phyloP scores from a whole-genome alignment of 2,329 filamentous ascomycete genomes.

The Fusarium caatingaense region DNA sequence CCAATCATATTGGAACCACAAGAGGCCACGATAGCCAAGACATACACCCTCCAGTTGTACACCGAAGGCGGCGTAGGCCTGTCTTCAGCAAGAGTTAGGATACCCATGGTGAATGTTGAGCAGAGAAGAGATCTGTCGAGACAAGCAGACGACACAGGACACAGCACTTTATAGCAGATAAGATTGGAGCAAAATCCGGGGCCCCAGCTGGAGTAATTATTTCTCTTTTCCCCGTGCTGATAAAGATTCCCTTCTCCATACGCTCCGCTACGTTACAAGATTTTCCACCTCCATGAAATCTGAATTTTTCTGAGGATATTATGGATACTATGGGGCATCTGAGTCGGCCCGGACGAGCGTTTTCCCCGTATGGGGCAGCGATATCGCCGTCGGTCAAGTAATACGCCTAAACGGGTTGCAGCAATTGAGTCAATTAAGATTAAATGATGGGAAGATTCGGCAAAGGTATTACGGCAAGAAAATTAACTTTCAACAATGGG shows the following conservation, averaged over 20 bases:
- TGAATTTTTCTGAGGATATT: slow-evolving; percentile 4
- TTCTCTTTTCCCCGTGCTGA: slow-evolving; percentile 12
- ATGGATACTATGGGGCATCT: slow-evolving; percentile 20
- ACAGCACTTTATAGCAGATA: slow-evolving; percentile 13
- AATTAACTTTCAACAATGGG: background rate
- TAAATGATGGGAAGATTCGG: slow-evolving; percentile 10
- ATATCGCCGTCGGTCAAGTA: slow-evolving; percentile 1
- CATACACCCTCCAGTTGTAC: slow-evolving; percentile 53
- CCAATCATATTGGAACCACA: slow-evolving; percentile 56
- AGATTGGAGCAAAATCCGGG: slow-evolving; percentile 18
- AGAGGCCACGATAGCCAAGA: slow-evolving; percentile 51
- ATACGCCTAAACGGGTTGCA: background rate
- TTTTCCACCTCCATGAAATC: slow-evolving; percentile 17
- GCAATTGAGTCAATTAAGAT: background rate
- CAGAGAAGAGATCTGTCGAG: slow-evolving; percentile 4
- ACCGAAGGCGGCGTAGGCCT: slow-evolving; percentile 52
- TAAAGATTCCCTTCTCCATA: slow-evolving; percentile 30
- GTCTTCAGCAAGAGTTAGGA: slow-evolving; percentile 52
- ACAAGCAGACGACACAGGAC: background rate
- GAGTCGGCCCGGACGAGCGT: slow-evolving; percentile 30
- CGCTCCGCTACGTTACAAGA: slow-evolving; percentile 18
- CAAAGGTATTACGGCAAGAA: background rate
- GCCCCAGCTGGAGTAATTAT: slow-evolving; percentile 13
- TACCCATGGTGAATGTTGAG: slow-evolving; percentile 33
- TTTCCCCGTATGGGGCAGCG: slow-evolving; percentile 22